Base-by-base conservation (phyloP, 176 grass and related monocot genomes). In the Paspalum notatum region DNA sequence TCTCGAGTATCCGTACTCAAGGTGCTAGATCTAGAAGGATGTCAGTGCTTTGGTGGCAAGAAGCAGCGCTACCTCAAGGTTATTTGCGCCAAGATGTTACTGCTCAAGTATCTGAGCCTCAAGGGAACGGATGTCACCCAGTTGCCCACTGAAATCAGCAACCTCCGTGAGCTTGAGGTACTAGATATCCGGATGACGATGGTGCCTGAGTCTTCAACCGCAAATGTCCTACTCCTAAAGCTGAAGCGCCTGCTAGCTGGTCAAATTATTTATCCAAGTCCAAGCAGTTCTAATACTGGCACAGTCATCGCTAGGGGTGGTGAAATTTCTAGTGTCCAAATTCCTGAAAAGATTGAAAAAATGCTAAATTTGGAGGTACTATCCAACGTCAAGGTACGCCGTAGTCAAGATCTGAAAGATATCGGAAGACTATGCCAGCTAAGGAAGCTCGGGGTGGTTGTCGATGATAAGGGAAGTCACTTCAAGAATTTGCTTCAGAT, bases 11-110 rank as follows among this genome's bases (percentile, higher is more conserved):
- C 82, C 3, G 1, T 55, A 12, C 38, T 85, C 66, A 85, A 85
- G 66, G 83, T 79, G 7, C 75, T 85, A 63, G 75, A 85, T 85
- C 57, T 84, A 61, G 53, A 84, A 77, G 52, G 17, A 0, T 77
- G 82, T 10, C 13, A 0, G 11, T 70, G 5, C 15, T 77, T 77
- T 24, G 0, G 4, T 12, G 37, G 0, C 5, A 84, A 77, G 26
- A 64, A 82, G 5, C 62, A 77, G 6, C 11, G 18, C 1, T 68
- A 39, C n/a, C 53, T 85, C 32, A 62, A 70, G 54, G 27, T 43
- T 4, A 78, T 85, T 0, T 85, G 82, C 20, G 51, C 3, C 27
- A 85, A 71, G 32, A 77, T 85, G 6, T n/a, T 71, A 43, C n/a
- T 85, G 1, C 82, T 85, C 14, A 85, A 71, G 74, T 85, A 78